Evolutionary conservation across 495 filamentous ascomycete species (phyloP).

Genomic region (Ascodesmis nigricans): DNA sequence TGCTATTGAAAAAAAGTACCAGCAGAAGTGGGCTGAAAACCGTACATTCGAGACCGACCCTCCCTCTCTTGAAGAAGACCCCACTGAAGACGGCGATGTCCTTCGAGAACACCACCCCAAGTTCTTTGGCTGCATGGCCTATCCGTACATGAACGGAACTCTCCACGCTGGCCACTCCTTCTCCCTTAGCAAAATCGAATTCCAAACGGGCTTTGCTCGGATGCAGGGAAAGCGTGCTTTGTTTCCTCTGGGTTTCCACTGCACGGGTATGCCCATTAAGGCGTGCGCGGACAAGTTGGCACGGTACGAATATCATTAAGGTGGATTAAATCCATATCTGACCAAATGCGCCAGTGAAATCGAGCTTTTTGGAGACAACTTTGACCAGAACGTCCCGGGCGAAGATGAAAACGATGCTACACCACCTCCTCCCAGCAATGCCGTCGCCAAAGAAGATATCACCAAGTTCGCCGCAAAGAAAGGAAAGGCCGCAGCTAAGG

Average conservation of each 20-base stretch:
- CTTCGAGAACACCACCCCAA: slow-evolving; percentile 68
- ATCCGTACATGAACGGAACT: slow-evolving; percentile 91
- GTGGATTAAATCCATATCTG: background rate
- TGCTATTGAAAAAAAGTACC: slow-evolving; percentile 79
- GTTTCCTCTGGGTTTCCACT: slow-evolving; percentile 86
- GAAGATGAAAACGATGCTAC: slow-evolving; percentile 26
- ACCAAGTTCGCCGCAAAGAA: slow-evolving; percentile 89
- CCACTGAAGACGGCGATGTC: slow-evolving; percentile 45
- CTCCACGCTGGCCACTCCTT: slow-evolving; percentile 85
- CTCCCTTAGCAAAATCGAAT: slow-evolving; percentile 76
- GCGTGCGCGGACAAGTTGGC: slow-evolving; percentile 82
- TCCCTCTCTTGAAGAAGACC: slow-evolving; percentile 50
- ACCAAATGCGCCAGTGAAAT: slow-evolving; percentile 42
- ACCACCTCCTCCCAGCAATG: slow-evolving; percentile 15
- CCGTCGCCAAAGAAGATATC: slow-evolving; percentile 38
- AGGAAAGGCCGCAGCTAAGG: slow-evolving; percentile 79
- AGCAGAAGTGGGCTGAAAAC: slow-evolving; percentile 58
- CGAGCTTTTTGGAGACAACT: slow-evolving; percentile 68
- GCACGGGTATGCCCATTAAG: slow-evolving; percentile 95
- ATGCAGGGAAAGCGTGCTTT: slow-evolving; percentile 76
- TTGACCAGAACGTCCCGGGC: slow-evolving; percentile 49
- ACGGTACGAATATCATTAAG: slow-evolving; percentile 5
- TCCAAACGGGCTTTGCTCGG: slow-evolving; percentile 55
- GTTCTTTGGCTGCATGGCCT: slow-evolving; percentile 84
- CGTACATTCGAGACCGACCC: slow-evolving; percentile 68